Conservation (phyloP, 495 filamentous ascomycete species). For the Penicillium maclennaniae region DNA sequence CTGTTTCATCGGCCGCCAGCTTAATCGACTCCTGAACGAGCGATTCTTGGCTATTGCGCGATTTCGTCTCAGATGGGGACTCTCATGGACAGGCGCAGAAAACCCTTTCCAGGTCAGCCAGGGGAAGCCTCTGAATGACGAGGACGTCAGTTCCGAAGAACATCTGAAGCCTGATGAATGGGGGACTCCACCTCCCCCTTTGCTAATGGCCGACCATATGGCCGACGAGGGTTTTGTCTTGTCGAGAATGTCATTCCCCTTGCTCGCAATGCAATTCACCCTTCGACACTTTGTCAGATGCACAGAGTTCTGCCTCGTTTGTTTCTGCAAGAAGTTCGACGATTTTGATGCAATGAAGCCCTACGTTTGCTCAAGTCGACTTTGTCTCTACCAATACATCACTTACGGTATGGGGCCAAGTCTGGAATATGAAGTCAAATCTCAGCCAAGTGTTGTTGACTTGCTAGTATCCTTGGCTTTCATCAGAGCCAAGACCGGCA, state of each 20-base stretch:
- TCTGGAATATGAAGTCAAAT: conserved; percentile 78
- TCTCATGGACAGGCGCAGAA: conserved; percentile 73
- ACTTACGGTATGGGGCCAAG: conserved; percentile 79
- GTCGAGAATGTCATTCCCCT: conserved; percentile 55
- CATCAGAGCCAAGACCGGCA: conserved; percentile 41
- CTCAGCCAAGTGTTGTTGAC: conserved; percentile 82
- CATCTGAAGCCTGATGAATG: conserved; percentile 24
- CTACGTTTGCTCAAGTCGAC: conserved; percentile 75
- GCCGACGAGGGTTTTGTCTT: conserved; percentile 10
- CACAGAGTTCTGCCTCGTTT: conserved; percentile 84
- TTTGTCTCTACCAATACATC: conserved; percentile 93
- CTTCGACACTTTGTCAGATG: conserved; percentile 78
- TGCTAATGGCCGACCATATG: conserved; percentile 53
- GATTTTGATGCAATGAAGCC: conserved; percentile 85
- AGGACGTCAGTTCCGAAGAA: conserved; percentile 5
- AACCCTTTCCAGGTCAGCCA: conserved; percentile 47
- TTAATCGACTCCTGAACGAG: conserved; percentile 66
- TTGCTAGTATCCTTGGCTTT: conserved; percentile 83
- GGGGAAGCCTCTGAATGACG: conserved; percentile 18
- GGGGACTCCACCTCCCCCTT: conserved; percentile 18
- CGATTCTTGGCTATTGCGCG: conserved; percentile 62
- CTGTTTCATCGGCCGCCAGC: conserved; percentile 68
- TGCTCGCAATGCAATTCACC: conserved; percentile 75
- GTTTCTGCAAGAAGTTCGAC: conserved; percentile 66
- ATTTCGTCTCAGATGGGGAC: conserved; percentile 47